Evolutionary conservation across 208 protist genomes (phyloP).

Genomic region (Blastocrithidia nonstop): DNA sequence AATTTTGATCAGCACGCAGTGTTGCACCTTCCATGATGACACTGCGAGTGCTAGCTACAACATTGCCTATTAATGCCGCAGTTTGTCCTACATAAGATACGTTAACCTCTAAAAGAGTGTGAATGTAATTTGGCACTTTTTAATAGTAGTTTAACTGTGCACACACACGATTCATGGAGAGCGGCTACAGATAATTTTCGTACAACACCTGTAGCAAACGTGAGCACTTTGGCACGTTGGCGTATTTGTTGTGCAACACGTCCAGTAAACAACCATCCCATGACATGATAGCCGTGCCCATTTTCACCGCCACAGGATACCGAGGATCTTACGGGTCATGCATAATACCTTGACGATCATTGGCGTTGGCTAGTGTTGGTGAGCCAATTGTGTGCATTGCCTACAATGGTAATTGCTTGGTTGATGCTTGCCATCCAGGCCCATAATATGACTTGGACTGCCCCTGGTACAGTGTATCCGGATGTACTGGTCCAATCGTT

Average conservation of each 20-base stretch:
- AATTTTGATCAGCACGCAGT: slow-evolving; percentile 72
- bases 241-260: slow-evolving; percentile 52
- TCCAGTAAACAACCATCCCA: slow-evolving; percentile 56
- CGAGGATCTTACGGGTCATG: slow-evolving; percentile 72
- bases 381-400: slow-evolving; percentile 61
- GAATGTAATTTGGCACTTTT: slow-evolving; percentile 82
- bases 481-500: slow-evolving; percentile 59
- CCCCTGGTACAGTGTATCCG: slow-evolving; percentile 70
- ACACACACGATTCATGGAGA: slow-evolving; percentile 78
- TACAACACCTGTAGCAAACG: slow-evolving; percentile 80
- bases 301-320: slow-evolving; percentile 51
- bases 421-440: slow-evolving; percentile 56
- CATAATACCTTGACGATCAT: slow-evolving; percentile 61
- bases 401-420: slow-evolving; percentile 60
- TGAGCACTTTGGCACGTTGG: slow-evolving; percentile 24
- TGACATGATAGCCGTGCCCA: slow-evolving; percentile 36
- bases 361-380: slow-evolving; percentile 53
- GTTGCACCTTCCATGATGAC: slow-evolving; percentile 80
- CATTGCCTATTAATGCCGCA: slow-evolving; percentile 61
- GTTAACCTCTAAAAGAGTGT: slow-evolving; percentile 60
- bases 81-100: slow-evolving; percentile 77
- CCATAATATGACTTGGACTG: slow-evolving; percentile 71
- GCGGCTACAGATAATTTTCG: slow-evolving; percentile 80
- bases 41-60: slow-evolving; percentile 50
- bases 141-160: slow-evolving; percentile 71